Conservation (phyloP, 345 rosid species). For the Moringa oleifera region DNA sequence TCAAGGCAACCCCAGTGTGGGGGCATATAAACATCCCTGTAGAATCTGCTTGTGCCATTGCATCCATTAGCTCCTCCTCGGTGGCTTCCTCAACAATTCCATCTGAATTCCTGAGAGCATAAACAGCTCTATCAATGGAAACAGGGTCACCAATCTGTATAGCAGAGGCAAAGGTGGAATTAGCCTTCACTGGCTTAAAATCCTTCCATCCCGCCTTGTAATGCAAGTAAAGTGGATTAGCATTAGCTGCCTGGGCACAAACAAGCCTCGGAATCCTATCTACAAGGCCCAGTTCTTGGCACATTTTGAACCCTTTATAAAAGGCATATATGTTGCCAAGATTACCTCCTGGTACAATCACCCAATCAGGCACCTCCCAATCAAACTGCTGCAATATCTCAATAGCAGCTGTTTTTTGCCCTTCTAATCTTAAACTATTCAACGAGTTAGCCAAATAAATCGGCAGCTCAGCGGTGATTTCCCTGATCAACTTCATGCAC, state of each 20-base stretch:
- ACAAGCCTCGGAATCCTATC: slow-evolving; percentile 75
- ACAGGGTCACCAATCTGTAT: slow-evolving; percentile 95
- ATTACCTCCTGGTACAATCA: slow-evolving; percentile 90
- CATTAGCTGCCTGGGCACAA: slow-evolving; percentile 91
- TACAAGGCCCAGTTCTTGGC: slow-evolving; percentile 78
- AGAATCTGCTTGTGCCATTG: slow-evolving; percentile 88
- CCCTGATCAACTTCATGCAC: slow-evolving; percentile 80
- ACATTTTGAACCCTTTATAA: slow-evolving; percentile 87
- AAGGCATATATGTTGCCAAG: slow-evolving; percentile 89
- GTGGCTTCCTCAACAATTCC: slow-evolving; percentile 91
- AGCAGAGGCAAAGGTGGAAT: slow-evolving; percentile 78
- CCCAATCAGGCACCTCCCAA: slow-evolving; percentile 97
- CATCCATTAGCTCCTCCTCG: slow-evolving; percentile 93
- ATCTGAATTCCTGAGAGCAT: slow-evolving; percentile 60
- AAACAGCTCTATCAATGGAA: slow-evolving; percentile 84
- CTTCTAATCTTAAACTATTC: slow-evolving; percentile 84
- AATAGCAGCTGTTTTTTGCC: slow-evolving; percentile 87
- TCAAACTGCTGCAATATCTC: slow-evolving; percentile 93
- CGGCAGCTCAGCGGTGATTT: slow-evolving; percentile 74
- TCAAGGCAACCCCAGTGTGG: slow-evolving; percentile 87
- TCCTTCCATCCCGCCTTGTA: slow-evolving; percentile 77
- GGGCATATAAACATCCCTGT: slow-evolving; percentile 96
- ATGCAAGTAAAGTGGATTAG: slow-evolving; percentile 81
- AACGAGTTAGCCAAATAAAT: slow-evolving; percentile 82
- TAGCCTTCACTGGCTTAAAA: slow-evolving; percentile 65